These are phyloP conservation scores for Ceratonia siliqua DNA, from an alignment of 306 rosid species.

Conservation along the genomic window DNA sequence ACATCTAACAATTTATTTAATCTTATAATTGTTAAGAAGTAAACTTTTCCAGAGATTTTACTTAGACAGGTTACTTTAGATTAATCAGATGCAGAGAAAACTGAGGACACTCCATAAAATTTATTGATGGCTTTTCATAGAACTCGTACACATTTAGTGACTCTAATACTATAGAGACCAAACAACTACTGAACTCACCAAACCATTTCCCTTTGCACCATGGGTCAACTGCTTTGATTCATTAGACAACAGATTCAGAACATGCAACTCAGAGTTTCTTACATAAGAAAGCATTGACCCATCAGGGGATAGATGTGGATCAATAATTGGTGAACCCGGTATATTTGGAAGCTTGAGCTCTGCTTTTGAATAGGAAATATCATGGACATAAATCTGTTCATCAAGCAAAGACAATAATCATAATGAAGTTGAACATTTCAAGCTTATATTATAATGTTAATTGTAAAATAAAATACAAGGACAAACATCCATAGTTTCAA, in stretches of 20 bases:
- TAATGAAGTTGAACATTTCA: background rate
- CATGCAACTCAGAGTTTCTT: conserved; percentile 74
- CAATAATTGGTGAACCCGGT: conserved; percentile 72
- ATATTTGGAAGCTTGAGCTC: conserved; percentile 80
- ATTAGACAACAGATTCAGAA: conserved; percentile 61
- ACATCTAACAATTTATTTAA: conserved; percentile 4
- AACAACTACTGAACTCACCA: conserved; percentile 54
- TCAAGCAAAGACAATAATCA: conserved; percentile 30
- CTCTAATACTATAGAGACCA: conserved; percentile 22
- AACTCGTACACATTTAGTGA: conserved; percentile 17
- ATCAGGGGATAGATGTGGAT: conserved; percentile 91
- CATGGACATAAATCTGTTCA: conserved; percentile 84
- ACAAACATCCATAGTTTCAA: background rate
- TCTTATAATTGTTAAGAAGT: conserved; percentile 1
- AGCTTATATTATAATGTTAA: background rate
- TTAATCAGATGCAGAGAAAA: background rate
- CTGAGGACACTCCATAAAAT: background rate
- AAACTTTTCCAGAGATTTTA: background rate
- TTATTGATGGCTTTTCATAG: conserved; percentile 6
- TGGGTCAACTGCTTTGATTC: conserved; percentile 77
- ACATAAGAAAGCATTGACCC: conserved; percentile 86
- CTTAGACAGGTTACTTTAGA: background rate
- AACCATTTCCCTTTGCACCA: conserved; percentile 63
- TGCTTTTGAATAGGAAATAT: conserved; percentile 58
- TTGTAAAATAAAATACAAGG: background rate